Conservation (phyloP, 441 rosid genomes). For the Theobroma grandiflorum region DNA sequence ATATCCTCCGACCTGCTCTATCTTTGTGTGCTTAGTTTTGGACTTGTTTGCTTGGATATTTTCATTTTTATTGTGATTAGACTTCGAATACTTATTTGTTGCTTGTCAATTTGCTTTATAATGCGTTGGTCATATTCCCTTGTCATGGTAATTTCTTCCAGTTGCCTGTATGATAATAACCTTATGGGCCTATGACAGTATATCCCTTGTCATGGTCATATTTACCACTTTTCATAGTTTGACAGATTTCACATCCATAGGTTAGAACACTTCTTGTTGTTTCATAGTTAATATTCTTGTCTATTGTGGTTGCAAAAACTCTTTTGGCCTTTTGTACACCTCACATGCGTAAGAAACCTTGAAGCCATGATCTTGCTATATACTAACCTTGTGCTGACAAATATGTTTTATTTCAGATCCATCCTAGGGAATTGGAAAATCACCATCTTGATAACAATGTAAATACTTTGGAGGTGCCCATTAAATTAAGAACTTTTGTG, state of each 20-base stretch:
- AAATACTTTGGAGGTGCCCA: constrained; percentile 47
- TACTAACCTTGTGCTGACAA: constrained; percentile 18
- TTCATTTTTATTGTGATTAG: not conserved
- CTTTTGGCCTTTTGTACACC: not conserved
- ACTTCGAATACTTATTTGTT: not conserved
- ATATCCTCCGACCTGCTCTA: not conserved
- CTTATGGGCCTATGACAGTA: not conserved
- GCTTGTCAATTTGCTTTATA: not conserved
- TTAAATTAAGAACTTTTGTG: constrained; percentile 72
- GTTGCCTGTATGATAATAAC: not conserved
- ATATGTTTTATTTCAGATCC: constrained; percentile 57
- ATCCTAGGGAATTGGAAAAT: constrained; percentile 53
- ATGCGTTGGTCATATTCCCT: not conserved
- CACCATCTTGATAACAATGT: constrained; percentile 26
- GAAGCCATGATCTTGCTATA: constrained; percentile 8
- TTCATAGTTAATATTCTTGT: not conserved
- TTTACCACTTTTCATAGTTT: not conserved
- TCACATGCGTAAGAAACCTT: constrained; percentile 15
- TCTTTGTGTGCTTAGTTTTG: not conserved
- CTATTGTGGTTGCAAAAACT: not conserved
- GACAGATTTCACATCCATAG: not conserved
- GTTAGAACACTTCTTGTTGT: not conserved
- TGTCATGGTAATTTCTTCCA: not conserved
- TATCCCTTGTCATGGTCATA: not conserved
- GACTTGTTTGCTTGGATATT: not conserved